Evolutionary conservation across 2,329 filamentous ascomycete genomes (phyloP).

Genomic region (Talaromyces sp.): DNA sequence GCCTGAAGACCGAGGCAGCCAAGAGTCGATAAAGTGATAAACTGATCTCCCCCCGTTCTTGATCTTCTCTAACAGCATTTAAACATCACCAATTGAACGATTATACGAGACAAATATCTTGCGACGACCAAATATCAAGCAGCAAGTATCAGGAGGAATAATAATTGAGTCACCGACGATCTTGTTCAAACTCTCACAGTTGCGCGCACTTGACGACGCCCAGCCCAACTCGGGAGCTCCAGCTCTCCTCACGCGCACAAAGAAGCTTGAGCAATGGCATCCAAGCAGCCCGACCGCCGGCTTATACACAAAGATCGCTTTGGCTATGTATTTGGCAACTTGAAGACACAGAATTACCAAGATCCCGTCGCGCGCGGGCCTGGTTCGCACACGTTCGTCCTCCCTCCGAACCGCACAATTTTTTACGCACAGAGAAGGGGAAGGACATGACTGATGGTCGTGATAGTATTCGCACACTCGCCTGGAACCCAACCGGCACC

Average conservation of each 20-base stretch:
- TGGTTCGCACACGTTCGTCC: constrained; percentile 55
- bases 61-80: not conserved
- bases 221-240: not conserved
- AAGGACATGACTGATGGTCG: not conserved
- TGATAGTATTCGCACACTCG: constrained; percentile 68
- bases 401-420: not conserved
- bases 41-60: not conserved
- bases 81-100: not conserved
- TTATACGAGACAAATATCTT: not conserved
- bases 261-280: constrained; percentile 31
- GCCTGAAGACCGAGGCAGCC: not conserved
- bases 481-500: constrained; percentile 83
- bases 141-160: not conserved
- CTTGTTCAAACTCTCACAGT: not conserved
- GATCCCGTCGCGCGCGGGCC: constrained; percentile 57
- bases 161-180: not conserved
- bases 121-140: no score
- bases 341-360: constrained; percentile 69
- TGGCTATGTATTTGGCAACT: constrained; percentile 60
- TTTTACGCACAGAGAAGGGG: not conserved
- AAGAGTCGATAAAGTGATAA: not conserved
- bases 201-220: not conserved
- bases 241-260: not conserved
- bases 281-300: constrained; percentile 37
- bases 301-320: constrained; percentile 64